phyloP scores from a whole-genome alignment of 768 basidiomycete species.

The Leucosporidium yakuticum region DNA sequence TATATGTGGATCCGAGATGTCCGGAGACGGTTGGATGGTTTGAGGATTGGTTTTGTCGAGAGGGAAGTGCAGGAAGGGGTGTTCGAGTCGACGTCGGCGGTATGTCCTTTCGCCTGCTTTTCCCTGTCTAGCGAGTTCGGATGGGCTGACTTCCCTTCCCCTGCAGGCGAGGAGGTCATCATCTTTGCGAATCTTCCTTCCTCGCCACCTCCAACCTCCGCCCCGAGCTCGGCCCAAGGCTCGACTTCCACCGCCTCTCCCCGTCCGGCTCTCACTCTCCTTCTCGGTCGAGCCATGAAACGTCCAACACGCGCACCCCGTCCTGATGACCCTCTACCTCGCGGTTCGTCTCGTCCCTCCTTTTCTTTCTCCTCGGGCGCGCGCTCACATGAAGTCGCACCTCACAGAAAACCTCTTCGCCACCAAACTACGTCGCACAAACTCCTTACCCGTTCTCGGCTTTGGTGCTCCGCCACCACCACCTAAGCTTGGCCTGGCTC shows the following conservation, averaged over 20 bases:
- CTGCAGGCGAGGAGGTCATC: slow-evolving; percentile 24
- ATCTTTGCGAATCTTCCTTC: slow-evolving; percentile 17
- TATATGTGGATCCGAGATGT: slow-evolving; percentile 25
- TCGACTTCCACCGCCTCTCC: neutral
- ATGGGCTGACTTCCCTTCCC: neutral
- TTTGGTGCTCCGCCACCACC: neutral
- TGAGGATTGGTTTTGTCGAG: slow-evolving; percentile 24
- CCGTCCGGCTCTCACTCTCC: slow-evolving; percentile 6
- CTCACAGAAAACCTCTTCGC: slow-evolving; percentile 28
- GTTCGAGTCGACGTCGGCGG: slow-evolving; percentile 21
- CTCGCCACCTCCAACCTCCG: neutral
- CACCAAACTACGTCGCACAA: slow-evolving; percentile 25
- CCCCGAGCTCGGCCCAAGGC: neutral
- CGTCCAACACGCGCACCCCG: slow-evolving; percentile 11
- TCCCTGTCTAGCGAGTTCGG: neutral
- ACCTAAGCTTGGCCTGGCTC: too few relatives aligned
- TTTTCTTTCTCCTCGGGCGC: neutral
- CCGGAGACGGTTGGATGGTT: slow-evolving; percentile 31
- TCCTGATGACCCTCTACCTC: slow-evolving; percentile 28
- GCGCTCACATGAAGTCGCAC: neutral
- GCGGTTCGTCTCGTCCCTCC: slow-evolving; percentile 8
- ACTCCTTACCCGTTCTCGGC: slow-evolving; percentile 27
- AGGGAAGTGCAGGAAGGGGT: slow-evolving; percentile 10
- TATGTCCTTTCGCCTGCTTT: neutral
- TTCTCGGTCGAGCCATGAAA: slow-evolving; percentile 20